These are phyloP conservation scores for Ilex asprella DNA, from an alignment of 257 asterid species.

Conservation along the genomic window DNA sequence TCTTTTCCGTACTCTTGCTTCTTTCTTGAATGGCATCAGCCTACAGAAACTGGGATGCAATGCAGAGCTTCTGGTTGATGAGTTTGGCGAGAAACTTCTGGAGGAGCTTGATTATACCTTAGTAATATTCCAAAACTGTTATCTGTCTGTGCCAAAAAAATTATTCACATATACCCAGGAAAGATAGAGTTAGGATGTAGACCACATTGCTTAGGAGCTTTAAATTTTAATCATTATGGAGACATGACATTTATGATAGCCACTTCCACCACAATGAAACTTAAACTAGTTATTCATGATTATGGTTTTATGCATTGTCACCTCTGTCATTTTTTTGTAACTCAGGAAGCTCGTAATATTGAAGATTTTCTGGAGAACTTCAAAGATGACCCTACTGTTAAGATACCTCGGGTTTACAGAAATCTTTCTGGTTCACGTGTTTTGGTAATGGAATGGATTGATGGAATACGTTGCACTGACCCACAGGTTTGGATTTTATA, in stretches of 20 bases:
- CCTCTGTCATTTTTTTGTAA: background rate
- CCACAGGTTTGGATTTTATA: conserved; percentile 62
- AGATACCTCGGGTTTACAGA: conserved; percentile 84
- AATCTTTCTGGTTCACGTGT: conserved; percentile 88
- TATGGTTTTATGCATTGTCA: background rate
- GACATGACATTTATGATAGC: background rate
- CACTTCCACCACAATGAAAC: background rate
- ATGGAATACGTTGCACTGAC: conserved; percentile 96
- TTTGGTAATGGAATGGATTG: conserved; percentile 99
- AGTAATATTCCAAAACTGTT: conserved; percentile 33
- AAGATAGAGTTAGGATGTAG: background rate
- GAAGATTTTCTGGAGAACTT: conserved; percentile 97
- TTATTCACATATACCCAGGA: background rate
- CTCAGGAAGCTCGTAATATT: conserved; percentile 93
- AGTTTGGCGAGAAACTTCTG: conserved; percentile 96
- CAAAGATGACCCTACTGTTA: conserved; percentile 90
- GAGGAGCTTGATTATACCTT: conserved; percentile 97
- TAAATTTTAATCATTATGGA: background rate
- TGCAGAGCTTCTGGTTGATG: conserved; percentile 96
- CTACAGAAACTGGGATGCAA: conserved; percentile 92
- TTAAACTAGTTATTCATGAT: background rate
- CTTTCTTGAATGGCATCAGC: conserved; percentile 95
- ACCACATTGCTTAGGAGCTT: background rate
- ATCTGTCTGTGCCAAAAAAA: background rate
- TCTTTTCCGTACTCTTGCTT: conserved; percentile 96